Evolutionary conservation across 2,329 filamentous ascomycete genomes (phyloP).

Genomic region (Fusarium sterilihyphosum): DNA sequence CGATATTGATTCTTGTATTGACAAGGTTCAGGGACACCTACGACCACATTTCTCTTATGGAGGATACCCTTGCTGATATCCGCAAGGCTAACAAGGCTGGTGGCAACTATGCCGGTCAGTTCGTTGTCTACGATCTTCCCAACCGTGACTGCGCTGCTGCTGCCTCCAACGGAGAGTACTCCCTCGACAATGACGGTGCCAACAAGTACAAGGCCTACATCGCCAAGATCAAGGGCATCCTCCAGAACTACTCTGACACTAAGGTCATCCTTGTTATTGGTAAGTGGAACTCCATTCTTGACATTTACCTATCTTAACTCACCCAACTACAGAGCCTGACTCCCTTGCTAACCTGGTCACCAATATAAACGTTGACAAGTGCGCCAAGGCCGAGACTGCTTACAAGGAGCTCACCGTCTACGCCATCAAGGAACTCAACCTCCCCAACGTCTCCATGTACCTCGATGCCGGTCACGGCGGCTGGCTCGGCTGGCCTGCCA

Average conservation of each 20-base stretch:
- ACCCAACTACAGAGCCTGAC: conserved; percentile 58
- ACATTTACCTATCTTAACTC: not conserved
- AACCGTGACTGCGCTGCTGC: conserved; percentile 67
- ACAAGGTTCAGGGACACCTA: conserved; percentile 56
- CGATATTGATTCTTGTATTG: not conserved
- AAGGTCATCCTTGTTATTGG: conserved; percentile 57
- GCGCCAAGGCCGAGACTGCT: conserved; percentile 56
- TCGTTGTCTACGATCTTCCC: conserved; percentile 68
- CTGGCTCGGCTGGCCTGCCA: conserved; percentile 68
- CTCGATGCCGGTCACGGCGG: conserved; percentile 67
- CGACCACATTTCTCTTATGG: conserved; percentile 59
- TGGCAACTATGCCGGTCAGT: conserved; percentile 56
- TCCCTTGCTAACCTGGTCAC: conserved; percentile 69
- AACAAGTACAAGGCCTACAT: conserved; percentile 67
- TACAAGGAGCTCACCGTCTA: conserved; percentile 63
- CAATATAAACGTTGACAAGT: conserved; percentile 62
- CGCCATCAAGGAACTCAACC: conserved; percentile 61
- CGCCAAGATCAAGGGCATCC: conserved; percentile 55
- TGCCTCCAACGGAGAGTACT: conserved; percentile 66
- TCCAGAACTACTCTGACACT: conserved; percentile 56
- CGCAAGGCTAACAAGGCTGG: conserved; percentile 50
- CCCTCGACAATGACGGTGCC: conserved; percentile 60
- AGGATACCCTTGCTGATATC: conserved; percentile 57
- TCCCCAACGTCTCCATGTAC: conserved; percentile 67
- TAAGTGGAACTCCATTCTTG: conserved; percentile 8